Evolutionary conservation across 2,329 filamentous ascomycete genomes (phyloP).

Genomic region (Trichoderma arundinaceum): DNA sequence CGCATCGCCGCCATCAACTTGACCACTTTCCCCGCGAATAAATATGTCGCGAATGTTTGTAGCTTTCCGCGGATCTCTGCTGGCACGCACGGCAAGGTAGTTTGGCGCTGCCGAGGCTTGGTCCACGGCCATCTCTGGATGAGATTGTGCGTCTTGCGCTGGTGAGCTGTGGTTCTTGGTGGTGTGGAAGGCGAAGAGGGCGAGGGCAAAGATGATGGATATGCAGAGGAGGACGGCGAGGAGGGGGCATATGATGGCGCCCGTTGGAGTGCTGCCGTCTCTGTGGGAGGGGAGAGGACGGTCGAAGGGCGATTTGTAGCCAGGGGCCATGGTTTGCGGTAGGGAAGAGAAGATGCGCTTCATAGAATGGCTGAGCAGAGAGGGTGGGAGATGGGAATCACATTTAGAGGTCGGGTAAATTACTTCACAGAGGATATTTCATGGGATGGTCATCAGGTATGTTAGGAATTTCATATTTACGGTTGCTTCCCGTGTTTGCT

Average conservation of each 20-base stretch:
- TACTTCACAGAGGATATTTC: neutral
- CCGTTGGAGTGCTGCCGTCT: too few species aligned
- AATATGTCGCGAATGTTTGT: neutral
- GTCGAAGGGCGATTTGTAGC: neutral
- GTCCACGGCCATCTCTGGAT: neutral
- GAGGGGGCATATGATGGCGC: neutral
- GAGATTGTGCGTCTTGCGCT: neutral
- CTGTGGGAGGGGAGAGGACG: neutral
- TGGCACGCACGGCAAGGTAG: neutral
- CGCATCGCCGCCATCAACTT: neutral
- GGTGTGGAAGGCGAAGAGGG: neutral
- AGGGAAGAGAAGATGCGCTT: neutral
- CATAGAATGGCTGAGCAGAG: neutral
- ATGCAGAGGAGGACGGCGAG: conserved; percentile 5
- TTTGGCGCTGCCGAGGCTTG: neutral
- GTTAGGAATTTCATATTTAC: neutral
- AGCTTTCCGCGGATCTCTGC: neutral
- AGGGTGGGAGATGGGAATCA: neutral
- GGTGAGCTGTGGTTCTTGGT: neutral
- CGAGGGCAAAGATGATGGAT: neutral
- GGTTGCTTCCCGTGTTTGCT: conserved; percentile 8
- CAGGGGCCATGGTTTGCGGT: neutral
- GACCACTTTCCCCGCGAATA: neutral
- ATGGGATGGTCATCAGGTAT: neutral
- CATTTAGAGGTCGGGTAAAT: neutral